These are phyloP conservation scores for Kwoniella sp. DNA, from an alignment of 768 basidiomycete genomes.

Conservation along the genomic window DNA sequence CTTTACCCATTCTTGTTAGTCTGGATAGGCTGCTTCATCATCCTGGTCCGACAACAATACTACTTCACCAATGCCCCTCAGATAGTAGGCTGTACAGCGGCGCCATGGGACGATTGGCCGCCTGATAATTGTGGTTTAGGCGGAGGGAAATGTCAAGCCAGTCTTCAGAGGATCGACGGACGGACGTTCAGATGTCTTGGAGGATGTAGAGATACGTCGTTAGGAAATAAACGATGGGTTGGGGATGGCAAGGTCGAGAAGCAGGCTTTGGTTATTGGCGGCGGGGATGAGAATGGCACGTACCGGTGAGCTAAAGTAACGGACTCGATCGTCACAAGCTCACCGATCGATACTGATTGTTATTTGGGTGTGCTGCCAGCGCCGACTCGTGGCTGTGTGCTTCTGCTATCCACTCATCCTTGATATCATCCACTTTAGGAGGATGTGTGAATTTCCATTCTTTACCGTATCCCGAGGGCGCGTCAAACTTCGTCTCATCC, in stretches of 20 bases:
- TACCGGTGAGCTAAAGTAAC: slow-evolving; percentile 33
- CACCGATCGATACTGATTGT: too few relatives aligned
- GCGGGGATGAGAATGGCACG: slow-evolving; percentile 23
- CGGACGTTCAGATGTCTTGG: slow-evolving; percentile 40
- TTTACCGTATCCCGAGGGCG: slow-evolving; percentile 22
- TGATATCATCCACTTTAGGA: slow-evolving; percentile 31
- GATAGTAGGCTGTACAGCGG: slow-evolving; percentile 32
- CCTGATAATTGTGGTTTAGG: slow-evolving; percentile 44
- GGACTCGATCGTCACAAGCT: not conserved
- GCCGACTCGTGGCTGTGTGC: slow-evolving; percentile 51
- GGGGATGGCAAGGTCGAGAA: slow-evolving; percentile 32
- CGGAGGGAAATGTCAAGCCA: slow-evolving; percentile 30
- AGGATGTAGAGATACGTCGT: slow-evolving; percentile 35
- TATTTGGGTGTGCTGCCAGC: too few relatives aligned
- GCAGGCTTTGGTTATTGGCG: slow-evolving; percentile 39
- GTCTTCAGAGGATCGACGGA: slow-evolving; percentile 17
- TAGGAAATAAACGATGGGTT: slow-evolving; percentile 47
- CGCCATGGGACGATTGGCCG: slow-evolving; percentile 43
- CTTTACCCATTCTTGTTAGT: slow-evolving; percentile 27
- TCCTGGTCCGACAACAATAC: slow-evolving; percentile 46
- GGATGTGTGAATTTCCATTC: slow-evolving; percentile 38
- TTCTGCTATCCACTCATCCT: slow-evolving; percentile 38
- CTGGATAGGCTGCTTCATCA: slow-evolving; percentile 39
- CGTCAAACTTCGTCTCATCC: slow-evolving; percentile 23
- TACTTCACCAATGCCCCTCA: slow-evolving; percentile 26